Conservation (phyloP, 1,139 yeast genomes). For the Tardiomyces blankii region DNA sequence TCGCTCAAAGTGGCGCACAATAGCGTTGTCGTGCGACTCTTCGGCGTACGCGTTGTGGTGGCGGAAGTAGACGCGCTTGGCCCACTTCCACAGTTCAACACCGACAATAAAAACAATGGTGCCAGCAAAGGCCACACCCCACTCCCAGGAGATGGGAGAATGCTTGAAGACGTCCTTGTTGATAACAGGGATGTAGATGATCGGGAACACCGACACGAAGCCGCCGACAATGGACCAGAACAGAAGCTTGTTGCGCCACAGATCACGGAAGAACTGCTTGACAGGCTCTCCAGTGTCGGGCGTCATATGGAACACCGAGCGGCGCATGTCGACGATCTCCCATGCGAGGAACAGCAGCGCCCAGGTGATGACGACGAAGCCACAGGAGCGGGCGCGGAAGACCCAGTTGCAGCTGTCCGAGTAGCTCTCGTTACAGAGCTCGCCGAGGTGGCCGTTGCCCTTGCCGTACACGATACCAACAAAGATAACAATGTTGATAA, state of each 20-base stretch:
- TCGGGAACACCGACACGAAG: slow-evolving; percentile 65
- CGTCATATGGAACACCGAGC: slow-evolving; percentile 67
- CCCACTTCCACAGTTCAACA: slow-evolving; percentile 57
- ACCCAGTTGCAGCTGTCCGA: slow-evolving; percentile 48
- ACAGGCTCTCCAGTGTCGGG: slow-evolving; percentile 37
- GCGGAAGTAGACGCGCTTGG: slow-evolving; percentile 42
- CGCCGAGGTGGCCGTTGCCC: slow-evolving; percentile 61
- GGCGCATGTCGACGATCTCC: slow-evolving; percentile 74
- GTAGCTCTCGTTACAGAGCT: slow-evolving; percentile 44
- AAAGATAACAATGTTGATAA: slow-evolving; percentile 58
- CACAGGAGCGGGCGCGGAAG: slow-evolving; percentile 68
- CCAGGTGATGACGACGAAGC: slow-evolving; percentile 88
- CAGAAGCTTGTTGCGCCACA: slow-evolving; percentile 68
- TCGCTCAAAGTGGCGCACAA: background rate
- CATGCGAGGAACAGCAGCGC: slow-evolving; percentile 77
- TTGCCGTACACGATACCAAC: slow-evolving; percentile 48
- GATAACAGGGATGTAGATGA: slow-evolving; percentile 79
- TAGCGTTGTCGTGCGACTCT: background rate
- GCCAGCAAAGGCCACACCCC: slow-evolving; percentile 70
- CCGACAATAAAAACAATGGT: slow-evolving; percentile 48
- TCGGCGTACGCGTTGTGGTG: background rate
- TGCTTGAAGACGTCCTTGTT: slow-evolving; percentile 71
- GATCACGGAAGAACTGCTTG: slow-evolving; percentile 33
- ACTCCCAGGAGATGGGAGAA: slow-evolving; percentile 63
- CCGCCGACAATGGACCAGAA: slow-evolving; percentile 80